Evolutionary conservation across 495 filamentous ascomycete genomes (phyloP), one percentile per base, ranked within the genome.

Genomic region (Neurospora hispaniola): DNA sequence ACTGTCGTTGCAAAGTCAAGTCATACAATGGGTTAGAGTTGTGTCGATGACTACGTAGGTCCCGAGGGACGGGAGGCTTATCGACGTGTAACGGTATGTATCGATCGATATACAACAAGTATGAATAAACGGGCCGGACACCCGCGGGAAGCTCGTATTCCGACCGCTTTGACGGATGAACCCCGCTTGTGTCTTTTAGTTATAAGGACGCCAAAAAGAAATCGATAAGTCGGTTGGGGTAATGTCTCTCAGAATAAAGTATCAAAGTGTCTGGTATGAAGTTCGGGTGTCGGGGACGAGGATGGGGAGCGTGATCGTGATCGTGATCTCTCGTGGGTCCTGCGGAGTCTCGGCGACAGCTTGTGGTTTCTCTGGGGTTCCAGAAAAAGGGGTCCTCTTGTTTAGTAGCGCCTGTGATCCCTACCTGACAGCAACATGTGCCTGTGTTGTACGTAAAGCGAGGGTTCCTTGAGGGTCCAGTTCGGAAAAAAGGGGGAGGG

Each of bases 1-100:
- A 59, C 7, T 76, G 71, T 74, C 70, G 71, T 74, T 72, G 75
- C 54, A 62, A 31, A 31, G 10, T 62, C 23, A 62, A 62, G 54
- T 62, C 54, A 62, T 31, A 62, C 54, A 62, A 62, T 59, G 48
- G 48, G 23, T 59, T 27, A 59, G 23, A 27, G 48, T 31, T 27
- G 23, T 59, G 48, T 27, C 44, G 44, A 27, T 54, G 23, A 54
- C 23, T 14, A 62, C 54, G 54, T 62, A 12, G 23, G 31, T 31
- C 23, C 54, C 23, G 54, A 31, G 54, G 11, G 23, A 62, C 54
- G 27, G 48, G 20, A 59, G 6, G 48, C 48, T 27, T 59, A 59
- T 62, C 27, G 27, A 6, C 11, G 23, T 27, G 46, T 27, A 54
- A 20, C 23, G 46, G 46, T 54, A 54, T 31, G 54, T 62, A 35